A percentile compares a stretch with the other conserved stretches of the same genome.
These are phyloP conservation scores for Saururus chinensis DNA, from an alignment of 164 flowering plant species.

Conservation along the genomic window DNA sequence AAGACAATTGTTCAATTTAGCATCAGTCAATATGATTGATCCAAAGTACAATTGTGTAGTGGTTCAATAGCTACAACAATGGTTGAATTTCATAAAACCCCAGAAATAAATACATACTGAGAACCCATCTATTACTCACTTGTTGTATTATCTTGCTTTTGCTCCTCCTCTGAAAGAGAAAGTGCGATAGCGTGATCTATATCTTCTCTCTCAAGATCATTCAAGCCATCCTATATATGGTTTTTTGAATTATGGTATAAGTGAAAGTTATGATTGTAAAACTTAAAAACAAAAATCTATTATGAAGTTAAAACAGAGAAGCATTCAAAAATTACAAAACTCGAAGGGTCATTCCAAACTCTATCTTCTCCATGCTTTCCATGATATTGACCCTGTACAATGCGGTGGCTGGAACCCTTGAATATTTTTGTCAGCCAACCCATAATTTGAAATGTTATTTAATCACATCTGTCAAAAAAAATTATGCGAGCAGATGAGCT, in stretches of 20 bases:
- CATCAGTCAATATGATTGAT: background rate
- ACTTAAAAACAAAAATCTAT: too few species aligned
- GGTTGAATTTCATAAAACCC: background rate
- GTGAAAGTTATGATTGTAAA: too few species aligned
- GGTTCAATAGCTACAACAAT: background rate
- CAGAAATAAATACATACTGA: background rate
- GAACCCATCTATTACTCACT: background rate
- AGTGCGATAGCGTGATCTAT: slow-evolving; percentile 76
- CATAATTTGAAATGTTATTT: slow-evolving; percentile 37
- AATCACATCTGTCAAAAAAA: slow-evolving; percentile 21
- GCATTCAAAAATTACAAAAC: slow-evolving; percentile 28
- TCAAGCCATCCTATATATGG: slow-evolving; percentile 40
- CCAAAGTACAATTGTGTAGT: background rate
- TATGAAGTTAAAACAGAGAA: background rate
- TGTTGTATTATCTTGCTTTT: slow-evolving; percentile 6
- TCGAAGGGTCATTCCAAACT: slow-evolving; percentile 37
- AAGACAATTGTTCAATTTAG: background rate
- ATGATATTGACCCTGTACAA: slow-evolving; percentile 22
- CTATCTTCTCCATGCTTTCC: slow-evolving; percentile 42
- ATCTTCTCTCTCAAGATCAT: slow-evolving; percentile 64
- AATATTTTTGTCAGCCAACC: slow-evolving; percentile 72
- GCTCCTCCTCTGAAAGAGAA: slow-evolving; percentile 68
- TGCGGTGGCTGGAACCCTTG: slow-evolving; percentile 15
- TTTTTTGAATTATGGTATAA: background rate
- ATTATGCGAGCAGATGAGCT: slow-evolving; percentile 17